These are phyloP conservation scores for Brachypodium distachyon DNA, from an alignment of 202 grass and related monocot species.

Conservation along the genomic window DNA sequence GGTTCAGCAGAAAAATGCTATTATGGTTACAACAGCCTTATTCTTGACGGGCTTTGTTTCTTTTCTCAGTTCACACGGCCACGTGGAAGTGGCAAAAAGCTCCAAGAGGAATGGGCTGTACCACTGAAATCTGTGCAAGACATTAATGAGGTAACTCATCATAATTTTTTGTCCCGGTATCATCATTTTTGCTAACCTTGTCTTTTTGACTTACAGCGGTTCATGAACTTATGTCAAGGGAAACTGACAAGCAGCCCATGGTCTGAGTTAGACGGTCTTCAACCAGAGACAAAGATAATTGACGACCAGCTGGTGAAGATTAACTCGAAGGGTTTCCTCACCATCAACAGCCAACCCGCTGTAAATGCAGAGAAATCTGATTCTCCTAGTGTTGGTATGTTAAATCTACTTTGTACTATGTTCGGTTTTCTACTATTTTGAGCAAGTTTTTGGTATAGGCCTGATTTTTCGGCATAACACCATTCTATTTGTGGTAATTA, in stretches of 20 bases:
- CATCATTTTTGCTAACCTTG: neutral
- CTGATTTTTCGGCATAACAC: neutral
- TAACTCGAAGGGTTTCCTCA: constrained; percentile 82
- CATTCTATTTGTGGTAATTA: neutral
- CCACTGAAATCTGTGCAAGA: neutral
- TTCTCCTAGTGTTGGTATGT: constrained; percentile 60
- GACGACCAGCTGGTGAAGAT: constrained; percentile 59
- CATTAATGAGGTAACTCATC: neutral
- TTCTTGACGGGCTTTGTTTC: neutral
- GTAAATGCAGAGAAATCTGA: constrained; percentile 78
- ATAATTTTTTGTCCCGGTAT: no score
- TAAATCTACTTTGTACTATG: neutral
- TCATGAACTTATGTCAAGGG: constrained; percentile 56
- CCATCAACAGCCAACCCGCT: constrained; percentile 86
- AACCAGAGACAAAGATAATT: constrained; percentile 78
- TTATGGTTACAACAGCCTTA: neutral
- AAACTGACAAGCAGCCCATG: constrained; percentile 63
- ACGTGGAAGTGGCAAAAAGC: neutral
- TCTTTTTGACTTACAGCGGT: constrained; percentile 30
- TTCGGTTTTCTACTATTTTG: neutral
- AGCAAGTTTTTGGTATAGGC: neutral
- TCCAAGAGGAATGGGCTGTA: neutral
- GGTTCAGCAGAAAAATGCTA: neutral
- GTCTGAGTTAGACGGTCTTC: constrained; percentile 77
- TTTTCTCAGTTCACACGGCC: neutral